Conservation (phyloP, 768 basidiomycete species). For the Mycena galericulata region DNA sequence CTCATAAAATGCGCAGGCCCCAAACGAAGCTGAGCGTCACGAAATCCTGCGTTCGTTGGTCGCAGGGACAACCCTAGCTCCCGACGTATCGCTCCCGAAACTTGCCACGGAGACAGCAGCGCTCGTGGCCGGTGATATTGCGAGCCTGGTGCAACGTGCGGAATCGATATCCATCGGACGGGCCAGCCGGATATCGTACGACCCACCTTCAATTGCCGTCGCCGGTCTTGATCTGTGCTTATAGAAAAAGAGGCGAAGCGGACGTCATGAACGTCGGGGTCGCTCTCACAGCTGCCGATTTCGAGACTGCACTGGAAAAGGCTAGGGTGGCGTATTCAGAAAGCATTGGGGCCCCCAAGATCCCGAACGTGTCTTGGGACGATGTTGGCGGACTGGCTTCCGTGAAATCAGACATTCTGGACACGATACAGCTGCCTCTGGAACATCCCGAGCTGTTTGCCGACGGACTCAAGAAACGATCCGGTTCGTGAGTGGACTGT, state of each 20-base stretch:
- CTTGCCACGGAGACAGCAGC: slow-evolving; percentile 93
- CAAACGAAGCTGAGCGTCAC: slow-evolving; percentile 79
- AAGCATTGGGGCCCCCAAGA: slow-evolving; percentile 96
- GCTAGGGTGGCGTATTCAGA: slow-evolving; percentile 87
- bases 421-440: slow-evolving; percentile 93
- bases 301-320: slow-evolving; percentile 76
- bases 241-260: slow-evolving; percentile 38
- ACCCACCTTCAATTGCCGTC: neutral
- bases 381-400: slow-evolving; percentile 92
- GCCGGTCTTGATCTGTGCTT: slow-evolving; percentile 8
- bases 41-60: slow-evolving; percentile 67
- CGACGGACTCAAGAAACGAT: slow-evolving; percentile 94
- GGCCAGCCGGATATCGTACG: slow-evolving; percentile 49
- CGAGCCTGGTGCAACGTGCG: slow-evolving; percentile 73
- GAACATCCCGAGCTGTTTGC: slow-evolving; percentile 92
- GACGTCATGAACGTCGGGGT: slow-evolving; percentile 54
- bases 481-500: slow-evolving; percentile 63
- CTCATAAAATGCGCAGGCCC: slow-evolving; percentile 64
- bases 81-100: slow-evolving; percentile 81
- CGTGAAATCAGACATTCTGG: slow-evolving; percentile 93
- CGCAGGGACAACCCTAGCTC: slow-evolving; percentile 57
- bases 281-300: slow-evolving; percentile 68
- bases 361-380: slow-evolving; percentile 96
- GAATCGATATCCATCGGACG: slow-evolving; percentile 66
- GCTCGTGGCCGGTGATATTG: slow-evolving; percentile 85